Conservation (phyloP, 345 rosid genomes). For the Bruguiera sexangula region DNA sequence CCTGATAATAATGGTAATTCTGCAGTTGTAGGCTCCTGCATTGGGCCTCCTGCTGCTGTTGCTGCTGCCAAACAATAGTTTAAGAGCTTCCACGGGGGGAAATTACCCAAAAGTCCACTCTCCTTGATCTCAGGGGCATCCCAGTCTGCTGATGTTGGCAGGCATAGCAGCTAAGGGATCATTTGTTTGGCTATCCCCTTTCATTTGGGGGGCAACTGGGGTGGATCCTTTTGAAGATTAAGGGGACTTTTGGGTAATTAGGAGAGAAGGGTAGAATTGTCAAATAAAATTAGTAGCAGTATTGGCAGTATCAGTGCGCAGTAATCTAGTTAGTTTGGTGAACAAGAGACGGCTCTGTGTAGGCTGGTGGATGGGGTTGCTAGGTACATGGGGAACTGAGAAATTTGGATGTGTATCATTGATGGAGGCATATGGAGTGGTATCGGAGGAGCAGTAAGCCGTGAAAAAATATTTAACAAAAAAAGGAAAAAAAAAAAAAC, state of each 20-base stretch:
- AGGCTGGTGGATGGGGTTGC: background rate
- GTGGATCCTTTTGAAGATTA: background rate
- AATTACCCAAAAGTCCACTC: slow-evolving; percentile 47
- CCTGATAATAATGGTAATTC: slow-evolving; percentile 15
- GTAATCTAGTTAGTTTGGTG: slow-evolving; percentile 15
- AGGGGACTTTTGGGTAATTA: slow-evolving; percentile 39
- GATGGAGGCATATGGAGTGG: background rate
- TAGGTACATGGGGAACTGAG: background rate
- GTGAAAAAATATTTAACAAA: too few species aligned
- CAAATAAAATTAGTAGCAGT: slow-evolving; percentile 6
- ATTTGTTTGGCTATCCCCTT: too few species aligned
- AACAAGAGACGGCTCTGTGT: slow-evolving; percentile 17
- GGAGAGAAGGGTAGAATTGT: background rate
- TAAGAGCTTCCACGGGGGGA: slow-evolving; percentile 7
- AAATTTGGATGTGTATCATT: background rate
- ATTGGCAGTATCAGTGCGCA: background rate
- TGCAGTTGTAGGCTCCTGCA: slow-evolving; percentile 23
- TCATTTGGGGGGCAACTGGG: background rate
- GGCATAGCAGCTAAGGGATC: too few species aligned
- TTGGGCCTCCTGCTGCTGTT: slow-evolving; percentile 12
- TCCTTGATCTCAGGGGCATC: slow-evolving; percentile 1
- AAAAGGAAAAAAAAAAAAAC: too few species aligned
- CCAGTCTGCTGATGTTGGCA: background rate
- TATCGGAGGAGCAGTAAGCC: background rate
- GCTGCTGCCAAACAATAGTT: slow-evolving; percentile 25